Percentiles rank a stretch among this genome's conserved stretches.
Conservation (phyloP, 495 filamentous ascomycete genomes). For the Venustampulla echinocandica region DNA sequence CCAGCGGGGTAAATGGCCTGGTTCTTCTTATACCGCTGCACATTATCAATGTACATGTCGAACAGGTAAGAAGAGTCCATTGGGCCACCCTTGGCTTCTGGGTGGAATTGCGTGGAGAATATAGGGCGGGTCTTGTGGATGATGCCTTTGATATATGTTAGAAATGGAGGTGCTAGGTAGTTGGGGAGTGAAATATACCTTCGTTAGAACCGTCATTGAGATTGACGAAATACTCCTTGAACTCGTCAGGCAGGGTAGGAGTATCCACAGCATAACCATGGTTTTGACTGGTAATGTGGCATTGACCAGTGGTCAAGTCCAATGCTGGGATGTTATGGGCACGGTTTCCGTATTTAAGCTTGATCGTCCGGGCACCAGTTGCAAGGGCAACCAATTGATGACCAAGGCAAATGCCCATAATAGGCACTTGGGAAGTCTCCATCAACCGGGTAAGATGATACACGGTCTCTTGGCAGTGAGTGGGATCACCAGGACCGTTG, state of each 20-base stretch:
- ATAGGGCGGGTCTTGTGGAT: conserved; percentile 94
- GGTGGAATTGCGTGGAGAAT: conserved; percentile 97
- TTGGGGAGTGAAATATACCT: conserved; percentile 34
- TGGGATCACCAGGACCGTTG: conserved; percentile 96
- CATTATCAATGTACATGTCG: conserved; percentile 88
- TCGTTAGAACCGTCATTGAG: conserved; percentile 93
- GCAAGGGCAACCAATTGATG: conserved; percentile 84
- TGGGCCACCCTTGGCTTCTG: conserved; percentile 92
- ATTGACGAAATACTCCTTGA: conserved; percentile 97
- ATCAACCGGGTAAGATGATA: conserved; percentile 83
- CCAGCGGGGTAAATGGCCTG: conserved; percentile 54
- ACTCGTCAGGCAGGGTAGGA: conserved; percentile 69
- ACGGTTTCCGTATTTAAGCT: conserved; percentile 96
- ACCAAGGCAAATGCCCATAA: conserved; percentile 95
- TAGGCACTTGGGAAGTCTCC: conserved; percentile 79
- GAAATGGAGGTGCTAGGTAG: neutral
- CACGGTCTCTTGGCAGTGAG: conserved; percentile 86
- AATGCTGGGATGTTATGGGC: conserved; percentile 96
- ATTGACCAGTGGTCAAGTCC: conserved; percentile 88
- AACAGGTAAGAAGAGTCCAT: conserved; percentile 91
- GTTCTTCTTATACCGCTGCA: conserved; percentile 77
- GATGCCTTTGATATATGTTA: conserved; percentile 45
- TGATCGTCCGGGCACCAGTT: conserved; percentile 75
- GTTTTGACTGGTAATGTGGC: conserved; percentile 98
- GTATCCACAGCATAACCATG: conserved; percentile 97